These are phyloP conservation scores for Mallotus repandus DNA, from an alignment of 441 rosid species.

Conservation along the genomic window DNA sequence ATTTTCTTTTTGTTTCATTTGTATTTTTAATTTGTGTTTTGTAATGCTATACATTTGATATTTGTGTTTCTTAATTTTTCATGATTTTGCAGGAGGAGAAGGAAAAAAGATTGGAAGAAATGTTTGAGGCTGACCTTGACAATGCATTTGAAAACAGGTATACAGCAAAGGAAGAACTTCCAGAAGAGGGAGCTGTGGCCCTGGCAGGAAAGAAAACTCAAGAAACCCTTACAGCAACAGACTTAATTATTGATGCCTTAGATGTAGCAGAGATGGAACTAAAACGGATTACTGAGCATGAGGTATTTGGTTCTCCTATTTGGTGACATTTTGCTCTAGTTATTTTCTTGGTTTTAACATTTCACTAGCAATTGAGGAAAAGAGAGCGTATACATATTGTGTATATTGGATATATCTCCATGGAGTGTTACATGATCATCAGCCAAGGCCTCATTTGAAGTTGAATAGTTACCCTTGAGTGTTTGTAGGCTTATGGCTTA, in stretches of 20 bases:
- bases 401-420: background rate
- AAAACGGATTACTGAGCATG: constrained; percentile 60
- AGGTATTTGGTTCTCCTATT: constrained; percentile 41
- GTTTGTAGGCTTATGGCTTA: background rate
- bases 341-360: background rate
- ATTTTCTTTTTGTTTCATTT: constrained; percentile 16
- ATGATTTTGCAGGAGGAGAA: constrained; percentile 82
- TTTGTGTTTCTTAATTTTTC: background rate
- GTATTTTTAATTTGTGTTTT: constrained; percentile 2
- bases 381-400: background rate
- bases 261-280: constrained; percentile 73
- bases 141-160: constrained; percentile 60
- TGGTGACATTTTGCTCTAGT: background rate
- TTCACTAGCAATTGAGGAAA: background rate
- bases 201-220: constrained; percentile 81
- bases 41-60: constrained; percentile 1
- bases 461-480: background rate
- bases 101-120: constrained; percentile 90
- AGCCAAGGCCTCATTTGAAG: background rate
- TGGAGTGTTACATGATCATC: background rate
- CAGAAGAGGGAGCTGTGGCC: constrained; percentile 92
- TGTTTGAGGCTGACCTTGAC: constrained; percentile 86
- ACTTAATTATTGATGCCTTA: constrained; percentile 73
- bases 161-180: constrained; percentile 65
- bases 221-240: constrained; percentile 77